A percentile compares a stretch with the other conserved stretches of the same genome.
Conservation (phyloP, 345 rosid genomes). For the Laguncularia racemosa region DNA sequence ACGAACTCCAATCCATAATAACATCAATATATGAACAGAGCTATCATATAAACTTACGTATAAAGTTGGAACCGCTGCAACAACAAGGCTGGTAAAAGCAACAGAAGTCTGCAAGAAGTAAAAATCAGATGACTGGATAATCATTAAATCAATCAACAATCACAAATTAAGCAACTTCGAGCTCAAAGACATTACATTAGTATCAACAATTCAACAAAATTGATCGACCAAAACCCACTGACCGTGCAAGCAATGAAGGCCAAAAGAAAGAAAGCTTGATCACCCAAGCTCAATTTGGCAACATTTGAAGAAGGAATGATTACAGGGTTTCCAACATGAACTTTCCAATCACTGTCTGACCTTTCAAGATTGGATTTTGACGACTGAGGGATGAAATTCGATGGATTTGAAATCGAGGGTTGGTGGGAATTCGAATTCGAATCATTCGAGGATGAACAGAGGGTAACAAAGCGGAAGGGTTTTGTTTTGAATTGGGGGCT, state of each 20-base stretch:
- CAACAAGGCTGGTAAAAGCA: conserved; percentile 70
- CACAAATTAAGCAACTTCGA: conserved; percentile 1
- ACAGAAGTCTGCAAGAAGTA: conserved; percentile 58
- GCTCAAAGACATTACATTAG: background rate
- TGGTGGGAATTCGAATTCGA: conserved; percentile 13
- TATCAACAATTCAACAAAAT: background rate
- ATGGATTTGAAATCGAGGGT: conserved; percentile 4
- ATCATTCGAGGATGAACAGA: conserved; percentile 21
- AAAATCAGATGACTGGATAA: background rate
- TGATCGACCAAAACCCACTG: conserved; percentile 4
- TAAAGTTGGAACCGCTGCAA: conserved; percentile 78
- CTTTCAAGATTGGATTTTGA: conserved; percentile 21
- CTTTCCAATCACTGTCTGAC: conserved; percentile 28
- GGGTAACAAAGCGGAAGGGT: conserved; percentile 20
- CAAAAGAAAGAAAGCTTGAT: conserved; percentile 70
- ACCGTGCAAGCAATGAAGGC: conserved; percentile 88
- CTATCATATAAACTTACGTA: conserved; percentile 38
- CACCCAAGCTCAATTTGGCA: conserved; percentile 44
- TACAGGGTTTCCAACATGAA: conserved; percentile 39
- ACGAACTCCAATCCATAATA: background rate
- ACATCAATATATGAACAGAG: background rate
- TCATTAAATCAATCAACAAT: background rate
- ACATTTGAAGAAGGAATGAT: conserved; percentile 31
- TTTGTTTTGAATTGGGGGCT: conserved; percentile 9
- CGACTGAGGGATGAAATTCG: conserved; percentile 6